These are phyloP conservation scores for Pythium aquatile DNA, from an alignment of 352 stramenopile species.

Conservation along the genomic window DNA sequence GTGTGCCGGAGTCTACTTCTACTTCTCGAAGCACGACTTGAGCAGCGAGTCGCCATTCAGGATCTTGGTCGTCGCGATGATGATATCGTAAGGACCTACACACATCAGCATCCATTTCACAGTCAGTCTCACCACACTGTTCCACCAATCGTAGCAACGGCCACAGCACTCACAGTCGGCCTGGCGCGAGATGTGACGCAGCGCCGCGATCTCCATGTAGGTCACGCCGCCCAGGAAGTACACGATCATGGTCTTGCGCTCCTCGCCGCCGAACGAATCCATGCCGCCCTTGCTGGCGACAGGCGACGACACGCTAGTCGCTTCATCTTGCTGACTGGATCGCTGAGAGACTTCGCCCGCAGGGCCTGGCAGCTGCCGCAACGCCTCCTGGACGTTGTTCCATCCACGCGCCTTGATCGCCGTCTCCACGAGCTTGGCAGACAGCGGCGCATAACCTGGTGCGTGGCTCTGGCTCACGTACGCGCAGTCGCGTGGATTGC, in stretches of 20 bases:
- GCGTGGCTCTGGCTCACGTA: slow-evolving; percentile 87
- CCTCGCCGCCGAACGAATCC: slow-evolving; percentile 69
- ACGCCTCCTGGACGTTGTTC: slow-evolving; percentile 74
- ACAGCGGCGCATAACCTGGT: slow-evolving; percentile 93
- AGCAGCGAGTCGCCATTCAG: slow-evolving; percentile 82
- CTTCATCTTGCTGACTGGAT: slow-evolving; percentile 34
- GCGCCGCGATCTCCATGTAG: slow-evolving; percentile 96
- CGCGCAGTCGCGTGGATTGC: slow-evolving; percentile 92
- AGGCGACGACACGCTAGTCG: slow-evolving; percentile 29
- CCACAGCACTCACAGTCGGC: slow-evolving; percentile 81
- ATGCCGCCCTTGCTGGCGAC: slow-evolving; percentile 40
- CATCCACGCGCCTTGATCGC: slow-evolving; percentile 76
- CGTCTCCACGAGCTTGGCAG: slow-evolving; percentile 91
- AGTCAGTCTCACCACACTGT: not conserved
- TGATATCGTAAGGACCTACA: slow-evolving; percentile 87
- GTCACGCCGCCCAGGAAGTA: slow-evolving; percentile 96
- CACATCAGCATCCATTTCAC: not conserved
- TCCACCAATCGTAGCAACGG: not conserved
- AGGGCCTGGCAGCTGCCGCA: slow-evolving; percentile 81
- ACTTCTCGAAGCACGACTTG: slow-evolving; percentile 85
- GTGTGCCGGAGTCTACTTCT: slow-evolving; percentile 36
- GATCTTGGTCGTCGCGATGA: slow-evolving; percentile 94
- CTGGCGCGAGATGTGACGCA: slow-evolving; percentile 93
- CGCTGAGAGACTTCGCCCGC: slow-evolving; percentile 74
- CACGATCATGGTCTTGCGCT: slow-evolving; percentile 94